Percentiles rank a stretch among this genome's conserved stretches.
phyloP scores from a whole-genome alignment of 2,329 filamentous ascomycete species.

The Annulohypoxylon truncatum region DNA sequence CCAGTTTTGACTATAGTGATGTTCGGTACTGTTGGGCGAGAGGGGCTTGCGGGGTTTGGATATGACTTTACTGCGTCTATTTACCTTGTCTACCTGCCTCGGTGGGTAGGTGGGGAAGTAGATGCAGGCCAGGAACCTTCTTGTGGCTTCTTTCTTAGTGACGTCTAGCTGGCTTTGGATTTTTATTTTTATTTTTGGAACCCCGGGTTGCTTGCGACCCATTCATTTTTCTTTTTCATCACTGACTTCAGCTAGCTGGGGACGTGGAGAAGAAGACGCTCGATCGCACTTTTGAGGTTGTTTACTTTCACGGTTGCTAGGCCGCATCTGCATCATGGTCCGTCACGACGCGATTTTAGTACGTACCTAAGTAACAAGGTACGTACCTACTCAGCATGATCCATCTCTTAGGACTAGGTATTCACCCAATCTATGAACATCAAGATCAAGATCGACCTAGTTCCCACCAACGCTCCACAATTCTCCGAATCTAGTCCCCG shows the following conservation, averaged over 20 bases:
- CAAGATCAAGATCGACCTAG: neutral
- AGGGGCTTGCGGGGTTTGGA: conserved; percentile 10
- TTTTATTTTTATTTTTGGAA: neutral
- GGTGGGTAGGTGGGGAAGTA: neutral
- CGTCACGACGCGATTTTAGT: neutral
- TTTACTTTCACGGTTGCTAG: neutral
- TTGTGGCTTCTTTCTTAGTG: neutral
- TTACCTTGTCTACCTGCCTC: neutral
- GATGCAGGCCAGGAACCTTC: neutral
- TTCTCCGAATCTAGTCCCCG: conserved; percentile 41
- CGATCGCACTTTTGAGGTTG: too few species aligned
- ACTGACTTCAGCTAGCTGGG: conserved; percentile 7
- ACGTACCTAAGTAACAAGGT: neutral
- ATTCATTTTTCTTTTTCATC: conserved; percentile 25
- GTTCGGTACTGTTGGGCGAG: neutral
- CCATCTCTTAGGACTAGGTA: too few species aligned
- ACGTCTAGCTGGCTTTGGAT: neutral
- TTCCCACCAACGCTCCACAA: conserved; percentile 40
- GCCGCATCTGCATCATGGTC: neutral
- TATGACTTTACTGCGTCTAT: neutral
- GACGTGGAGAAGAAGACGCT: conserved; percentile 26
- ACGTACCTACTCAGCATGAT: too few species aligned
- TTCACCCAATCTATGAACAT: too few species aligned
- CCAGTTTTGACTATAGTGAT: conserved; percentile 6
- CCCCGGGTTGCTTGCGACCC: conserved; percentile 8